Evolutionary conservation across 345 rosid genomes (phyloP), one percentile per base, ranked within the genome.

Genomic region (Dovyalis caffra): DNA sequence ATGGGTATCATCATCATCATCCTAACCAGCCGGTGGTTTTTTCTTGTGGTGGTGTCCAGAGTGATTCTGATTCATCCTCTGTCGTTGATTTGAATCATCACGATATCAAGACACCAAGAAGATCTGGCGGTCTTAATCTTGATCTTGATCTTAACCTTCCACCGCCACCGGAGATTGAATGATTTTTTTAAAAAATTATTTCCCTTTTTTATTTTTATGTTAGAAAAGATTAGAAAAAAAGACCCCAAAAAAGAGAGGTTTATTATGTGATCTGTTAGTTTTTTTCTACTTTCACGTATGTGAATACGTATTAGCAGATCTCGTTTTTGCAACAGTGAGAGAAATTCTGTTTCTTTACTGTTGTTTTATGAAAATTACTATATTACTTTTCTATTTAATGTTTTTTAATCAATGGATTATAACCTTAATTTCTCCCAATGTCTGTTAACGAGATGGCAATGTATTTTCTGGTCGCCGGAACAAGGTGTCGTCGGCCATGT

Each of bases 91-190:
- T 72, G 58, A 88, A 75, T 74, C 78, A 73, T 4, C 68, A 72
- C 34, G 82, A 77, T 57, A 47, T 73, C 72, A 78, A 76, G 58
- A 83, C 80, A 0, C 77, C 72, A 1, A 26, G 78, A 5, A 69
- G 79, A 28, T 65, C 79, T 6, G 81, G 87, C 7, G 87, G 85
- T 74, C 82, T n/a, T n/a, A n/a, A n/a, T n/a, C n/a, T 88, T 8
- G 88, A 85, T 74, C 78, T 91, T n/a, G 97, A 93, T 77, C 97
- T 93, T 60, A 94, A 94, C 79, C 51, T 68, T 23, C 90, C 88
- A 10, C 90, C 97, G 1, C 73, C 79, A 56, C 82, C 85, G 31
- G 95, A 90, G 29, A 25, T 74, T 64, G 80, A 73, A 49, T 89
- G 88, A 84, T 16, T 73, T 72, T 33, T 74, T 53, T 8, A 10